Percentiles rank a stretch among this genome's conserved stretches.
These are phyloP conservation scores for Aspergillus bridgeri DNA, from an alignment of 495 filamentous ascomycete genomes.

Conservation along the genomic window DNA sequence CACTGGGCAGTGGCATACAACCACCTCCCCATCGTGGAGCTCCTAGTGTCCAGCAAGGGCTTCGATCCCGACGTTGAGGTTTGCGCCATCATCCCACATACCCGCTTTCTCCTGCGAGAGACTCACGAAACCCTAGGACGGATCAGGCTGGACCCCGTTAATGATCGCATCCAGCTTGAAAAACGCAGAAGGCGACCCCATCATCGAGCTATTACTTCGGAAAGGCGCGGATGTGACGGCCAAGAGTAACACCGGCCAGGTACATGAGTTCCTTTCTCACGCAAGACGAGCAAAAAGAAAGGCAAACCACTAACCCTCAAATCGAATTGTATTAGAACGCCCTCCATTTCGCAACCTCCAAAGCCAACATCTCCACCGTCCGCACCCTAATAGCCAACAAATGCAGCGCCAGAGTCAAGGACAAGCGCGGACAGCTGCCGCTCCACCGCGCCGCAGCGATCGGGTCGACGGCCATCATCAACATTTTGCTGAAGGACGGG, in stretches of 20 bases:
- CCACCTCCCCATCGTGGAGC: slow-evolving; percentile 66
- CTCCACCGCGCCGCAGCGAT: slow-evolving; percentile 90
- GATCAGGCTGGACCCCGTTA: slow-evolving; percentile 86
- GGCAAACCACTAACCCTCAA: background rate
- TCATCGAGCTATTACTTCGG: slow-evolving; percentile 69
- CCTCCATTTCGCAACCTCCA: slow-evolving; percentile 88
- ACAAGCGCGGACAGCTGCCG: slow-evolving; percentile 80
- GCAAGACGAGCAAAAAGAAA: background rate
- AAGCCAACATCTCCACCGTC: slow-evolving; percentile 76
- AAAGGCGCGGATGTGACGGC: slow-evolving; percentile 79
- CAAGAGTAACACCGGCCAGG: slow-evolving; percentile 68
- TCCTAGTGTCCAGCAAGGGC: slow-evolving; percentile 61
- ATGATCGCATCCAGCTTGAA: slow-evolving; percentile 87
- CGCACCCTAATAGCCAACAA: slow-evolving; percentile 71
- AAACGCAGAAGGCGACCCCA: slow-evolving; percentile 52
- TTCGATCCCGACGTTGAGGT: slow-evolving; percentile 90
- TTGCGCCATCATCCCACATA: slow-evolving; percentile 11
- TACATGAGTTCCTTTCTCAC: slow-evolving; percentile 19
- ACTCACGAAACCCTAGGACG: slow-evolving; percentile 56
- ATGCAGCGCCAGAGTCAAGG: slow-evolving; percentile 78
- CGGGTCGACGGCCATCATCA: slow-evolving; percentile 81
- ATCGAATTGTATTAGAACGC: slow-evolving; percentile 54
- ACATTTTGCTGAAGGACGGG: slow-evolving; percentile 68
- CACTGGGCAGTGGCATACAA: slow-evolving; percentile 95
- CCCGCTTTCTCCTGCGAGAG: background rate